Percentiles rank a stretch among this genome's conserved stretches.
Conservation (phyloP, 2,329 filamentous ascomycete species). For the Setomelanomma holmii region DNA sequence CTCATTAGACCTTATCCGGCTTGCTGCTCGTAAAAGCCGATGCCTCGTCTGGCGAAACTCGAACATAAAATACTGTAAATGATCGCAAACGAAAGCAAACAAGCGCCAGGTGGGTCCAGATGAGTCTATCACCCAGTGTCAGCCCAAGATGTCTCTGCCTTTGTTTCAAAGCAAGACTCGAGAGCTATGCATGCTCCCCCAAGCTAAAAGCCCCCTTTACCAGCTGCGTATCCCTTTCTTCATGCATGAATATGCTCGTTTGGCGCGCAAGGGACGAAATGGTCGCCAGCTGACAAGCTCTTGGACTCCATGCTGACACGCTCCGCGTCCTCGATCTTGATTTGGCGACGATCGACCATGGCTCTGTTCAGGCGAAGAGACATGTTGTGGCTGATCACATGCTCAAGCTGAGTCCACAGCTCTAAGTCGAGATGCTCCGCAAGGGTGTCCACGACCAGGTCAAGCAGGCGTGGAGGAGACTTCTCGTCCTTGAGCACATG, state of each 20-base stretch:
- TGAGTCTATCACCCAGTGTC: too few species aligned
- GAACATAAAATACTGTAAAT: too few species aligned
- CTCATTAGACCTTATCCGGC: too few species aligned
- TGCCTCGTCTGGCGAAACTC: too few species aligned
- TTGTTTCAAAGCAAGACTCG: background rate
- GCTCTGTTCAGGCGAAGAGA: constrained; percentile 9
- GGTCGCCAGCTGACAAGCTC: background rate
- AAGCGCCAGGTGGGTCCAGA: too few species aligned
- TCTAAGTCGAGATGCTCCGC: constrained; percentile 15
- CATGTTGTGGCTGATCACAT: background rate
- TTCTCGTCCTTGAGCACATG: constrained; percentile 21
- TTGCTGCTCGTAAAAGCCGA: too few species aligned
- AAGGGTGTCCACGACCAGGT: constrained; percentile 21
- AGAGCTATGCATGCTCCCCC: background rate
- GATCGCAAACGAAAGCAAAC: too few species aligned
- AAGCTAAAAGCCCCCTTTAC: background rate
- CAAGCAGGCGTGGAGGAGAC: constrained; percentile 14
- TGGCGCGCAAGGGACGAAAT: background rate
- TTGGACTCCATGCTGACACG: constrained; percentile 9
- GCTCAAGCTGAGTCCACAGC: constrained; percentile 13
- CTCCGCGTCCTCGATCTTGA: constrained; percentile 1
- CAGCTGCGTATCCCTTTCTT: too few species aligned
- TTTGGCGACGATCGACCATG: constrained; percentile 11
- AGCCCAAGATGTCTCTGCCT: background rate
- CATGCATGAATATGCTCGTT: background rate